Evolutionary conservation across 1,139 yeast species (phyloP), one percentile per base, ranked within the genome.

Genomic region (Torulaspora pretoriensis): DNA sequence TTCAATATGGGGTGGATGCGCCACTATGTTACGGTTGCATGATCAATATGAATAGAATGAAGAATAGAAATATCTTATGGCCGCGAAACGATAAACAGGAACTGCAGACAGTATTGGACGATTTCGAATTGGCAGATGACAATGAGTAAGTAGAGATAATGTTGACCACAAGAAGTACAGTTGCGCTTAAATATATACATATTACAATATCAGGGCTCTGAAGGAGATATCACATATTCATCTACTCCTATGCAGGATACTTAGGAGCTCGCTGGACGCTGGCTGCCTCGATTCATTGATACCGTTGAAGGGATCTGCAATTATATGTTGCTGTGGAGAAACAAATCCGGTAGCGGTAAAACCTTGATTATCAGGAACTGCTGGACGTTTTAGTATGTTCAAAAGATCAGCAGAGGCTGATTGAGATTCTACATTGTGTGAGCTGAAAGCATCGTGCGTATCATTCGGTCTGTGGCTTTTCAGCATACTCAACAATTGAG

Each of bases 1-100:
- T 52, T 30, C 43, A 45, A 10, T 48, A 51, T n/a, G 57, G 57
- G 4, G 29, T 47, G 2, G 49, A 54, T 2, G 52, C 70, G 1
- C 61, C 69, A 22, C 57, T 84, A 10, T 87, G 96, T 58, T 87
- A 86, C 59, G 96, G 95, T 1, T 87, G 96, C 60, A 73, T 81
- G 38, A 82, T 83, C 1, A 75, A 81, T 24, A 61, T 83, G 45
- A 69, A 69, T 16, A 74, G 77, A 2, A 72, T 74, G 3, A 68
- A 68, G 2, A 64, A 69, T 3, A 62, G 67, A n/a, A 68, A 69
- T 1, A 61, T 80, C 14, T 53, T 61, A 2, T 83, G 90, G 89
- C 86, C 88, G 2, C 60, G 68, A 1, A 56, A 59, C 30, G 54
- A 55, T 48, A 48, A 63, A 6, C 57, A 59, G 12, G 68, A 65